A percentile compares a stretch with the other conserved stretches of the same genome.
phyloP scores from a whole-genome alignment of 75 land plant species.

The Pinus albicaulis region DNA sequence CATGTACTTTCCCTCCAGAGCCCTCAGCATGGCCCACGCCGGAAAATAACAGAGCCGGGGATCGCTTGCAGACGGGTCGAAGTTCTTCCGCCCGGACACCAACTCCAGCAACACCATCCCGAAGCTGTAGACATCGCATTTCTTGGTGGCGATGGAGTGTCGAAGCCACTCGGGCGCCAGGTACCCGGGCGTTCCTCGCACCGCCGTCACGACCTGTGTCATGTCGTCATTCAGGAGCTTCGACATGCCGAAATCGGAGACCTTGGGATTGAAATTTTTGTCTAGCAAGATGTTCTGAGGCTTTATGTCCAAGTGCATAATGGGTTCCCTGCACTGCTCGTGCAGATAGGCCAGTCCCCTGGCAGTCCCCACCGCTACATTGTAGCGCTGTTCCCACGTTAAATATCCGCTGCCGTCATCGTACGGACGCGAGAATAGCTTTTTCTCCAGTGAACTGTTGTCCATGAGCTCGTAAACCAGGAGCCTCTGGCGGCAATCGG shows the following conservation, averaged over 20 bases:
- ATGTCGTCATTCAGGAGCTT: conserved; percentile 30
- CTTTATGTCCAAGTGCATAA: conserved; percentile 51
- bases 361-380: conserved; percentile 27
- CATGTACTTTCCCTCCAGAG: conserved; percentile 11
- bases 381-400: conserved; percentile 15
- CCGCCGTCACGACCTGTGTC: conserved; percentile 13
- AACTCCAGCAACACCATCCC: conserved; percentile 38
- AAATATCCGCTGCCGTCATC: background rate
- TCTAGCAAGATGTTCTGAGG: conserved; percentile 41
- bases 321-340: conserved; percentile 32
- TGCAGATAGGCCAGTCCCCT: conserved; percentile 29
- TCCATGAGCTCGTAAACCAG: conserved; percentile 31
- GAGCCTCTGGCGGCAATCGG: conserved; percentile 16
- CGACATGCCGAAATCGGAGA: conserved; percentile 50
- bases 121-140: conserved; percentile 39
- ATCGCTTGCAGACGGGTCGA: conserved; percentile 17
- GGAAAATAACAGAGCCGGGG: conserved; percentile 19
- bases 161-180: conserved; percentile 30
- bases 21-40: conserved; percentile 20
- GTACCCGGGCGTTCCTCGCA: conserved; percentile 48
- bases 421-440: conserved; percentile 17
- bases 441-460: conserved; percentile 25
- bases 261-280: conserved; percentile 40
- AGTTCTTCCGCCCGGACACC: conserved; percentile 19
- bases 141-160: conserved; percentile 13